These are phyloP conservation scores for Stachybotrys echinatus DNA, from an alignment of 2,329 filamentous ascomycete genomes.

Conservation along the genomic window DNA sequence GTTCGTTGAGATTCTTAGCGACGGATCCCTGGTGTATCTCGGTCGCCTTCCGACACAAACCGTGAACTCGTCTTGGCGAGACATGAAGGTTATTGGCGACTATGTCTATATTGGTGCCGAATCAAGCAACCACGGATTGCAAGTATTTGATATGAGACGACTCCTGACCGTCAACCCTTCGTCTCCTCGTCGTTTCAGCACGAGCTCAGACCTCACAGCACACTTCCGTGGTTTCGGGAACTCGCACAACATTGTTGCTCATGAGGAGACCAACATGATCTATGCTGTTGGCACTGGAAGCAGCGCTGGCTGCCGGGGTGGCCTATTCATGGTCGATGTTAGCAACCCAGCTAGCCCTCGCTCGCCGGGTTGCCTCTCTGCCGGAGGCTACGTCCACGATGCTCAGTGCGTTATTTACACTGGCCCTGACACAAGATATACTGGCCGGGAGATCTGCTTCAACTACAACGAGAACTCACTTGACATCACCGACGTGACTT, in stretches of 20 bases:
- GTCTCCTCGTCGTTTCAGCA: constrained; percentile 21
- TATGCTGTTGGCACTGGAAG: constrained; percentile 37
- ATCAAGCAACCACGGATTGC: neutral
- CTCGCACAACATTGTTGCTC: constrained; percentile 28
- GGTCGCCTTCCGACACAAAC: constrained; percentile 34
- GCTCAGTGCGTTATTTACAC: constrained; percentile 47
- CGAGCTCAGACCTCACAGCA: constrained; percentile 23
- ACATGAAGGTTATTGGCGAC: constrained; percentile 10
- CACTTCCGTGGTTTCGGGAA: constrained; percentile 29
- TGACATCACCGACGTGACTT: constrained; percentile 37
- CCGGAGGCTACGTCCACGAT: constrained; percentile 48
- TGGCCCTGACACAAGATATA: constrained; percentile 34
- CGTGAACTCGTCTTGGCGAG: constrained; percentile 28
- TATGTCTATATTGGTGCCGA: neutral
- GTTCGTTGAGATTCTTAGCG: constrained; percentile 36
- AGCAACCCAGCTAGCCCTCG: constrained; percentile 43
- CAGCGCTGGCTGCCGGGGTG: constrained; percentile 33
- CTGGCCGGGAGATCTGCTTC: constrained; percentile 45
- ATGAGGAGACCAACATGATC: constrained; percentile 38
- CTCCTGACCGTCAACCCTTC: neutral
- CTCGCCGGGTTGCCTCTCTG: constrained; percentile 41
- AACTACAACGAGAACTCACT: constrained; percentile 45
- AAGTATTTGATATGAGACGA: neutral
- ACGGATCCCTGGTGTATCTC: constrained; percentile 35
- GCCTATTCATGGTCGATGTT: constrained; percentile 51